phyloP scores from a whole-genome alignment of 805 yeast species.

The Hanseniaspora mollemarum region DNA sequence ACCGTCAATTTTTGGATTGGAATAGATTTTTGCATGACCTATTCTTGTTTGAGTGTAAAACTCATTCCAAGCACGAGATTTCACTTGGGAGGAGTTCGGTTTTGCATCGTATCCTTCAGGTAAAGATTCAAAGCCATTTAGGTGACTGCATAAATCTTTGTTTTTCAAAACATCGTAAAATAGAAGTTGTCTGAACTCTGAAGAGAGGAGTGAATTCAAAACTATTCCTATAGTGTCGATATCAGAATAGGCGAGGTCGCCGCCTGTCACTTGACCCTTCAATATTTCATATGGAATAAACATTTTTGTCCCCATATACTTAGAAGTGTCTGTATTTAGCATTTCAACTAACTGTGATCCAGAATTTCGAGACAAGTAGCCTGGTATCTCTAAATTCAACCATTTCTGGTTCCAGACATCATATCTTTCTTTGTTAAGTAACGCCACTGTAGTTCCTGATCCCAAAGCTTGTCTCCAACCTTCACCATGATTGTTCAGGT shows the following conservation, averaged over 20 bases:
- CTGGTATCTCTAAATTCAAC: constrained; percentile 48
- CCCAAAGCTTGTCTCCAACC: constrained; percentile 45
- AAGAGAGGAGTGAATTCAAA: neutral
- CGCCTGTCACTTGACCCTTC: neutral
- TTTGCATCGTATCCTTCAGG: neutral
- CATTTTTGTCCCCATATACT: neutral
- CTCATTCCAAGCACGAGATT: neutral
- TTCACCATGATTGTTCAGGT: constrained; percentile 66
- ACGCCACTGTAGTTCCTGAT: constrained; percentile 44
- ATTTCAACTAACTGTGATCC: constrained; percentile 17
- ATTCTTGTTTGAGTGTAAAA: neutral
- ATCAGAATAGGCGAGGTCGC: constrained; percentile 4
- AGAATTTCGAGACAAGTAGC: constrained; percentile 35
- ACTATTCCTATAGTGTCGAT: neutral
- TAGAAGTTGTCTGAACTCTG: constrained; percentile 9
- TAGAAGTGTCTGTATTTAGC: neutral
- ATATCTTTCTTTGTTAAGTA: constrained; percentile 41
- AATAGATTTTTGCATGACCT: neutral
- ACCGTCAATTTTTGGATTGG: neutral
- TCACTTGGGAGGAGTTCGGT: neutral
- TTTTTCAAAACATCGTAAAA: neutral
- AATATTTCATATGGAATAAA: neutral
- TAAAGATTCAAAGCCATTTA: neutral
- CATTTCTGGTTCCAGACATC: constrained; percentile 46
- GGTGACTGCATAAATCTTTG: too few species aligned